These are phyloP conservation scores for Yamadazyma sp. DNA, from an alignment of 805 yeast species.

Conservation along the genomic window DNA sequence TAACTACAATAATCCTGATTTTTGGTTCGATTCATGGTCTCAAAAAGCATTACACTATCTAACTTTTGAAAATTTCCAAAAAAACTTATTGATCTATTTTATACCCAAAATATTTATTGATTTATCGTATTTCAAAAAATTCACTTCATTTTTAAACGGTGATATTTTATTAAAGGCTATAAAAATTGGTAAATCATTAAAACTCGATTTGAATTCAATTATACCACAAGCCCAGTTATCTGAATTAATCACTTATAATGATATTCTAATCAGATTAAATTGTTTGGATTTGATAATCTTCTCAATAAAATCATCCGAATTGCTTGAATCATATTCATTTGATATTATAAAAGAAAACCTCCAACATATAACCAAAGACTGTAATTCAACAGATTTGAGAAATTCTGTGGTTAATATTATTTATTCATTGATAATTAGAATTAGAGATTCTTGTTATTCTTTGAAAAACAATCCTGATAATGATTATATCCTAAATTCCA, in stretches of 20 bases:
- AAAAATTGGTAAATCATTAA: slow-evolving; percentile 20
- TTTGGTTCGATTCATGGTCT: slow-evolving; percentile 57
- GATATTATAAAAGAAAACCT: slow-evolving; percentile 37
- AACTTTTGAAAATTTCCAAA: slow-evolving; percentile 35
- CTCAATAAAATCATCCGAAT: slow-evolving; percentile 36
- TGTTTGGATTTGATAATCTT: slow-evolving; percentile 5
- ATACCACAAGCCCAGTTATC: neutral
- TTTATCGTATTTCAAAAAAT: slow-evolving; percentile 14
- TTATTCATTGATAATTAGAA: slow-evolving; percentile 58
- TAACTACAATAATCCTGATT: slow-evolving; percentile 17
- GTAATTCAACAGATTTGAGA: slow-evolving; percentile 46
- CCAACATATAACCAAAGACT: slow-evolving; percentile 4
- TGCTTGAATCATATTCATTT: slow-evolving; percentile 46
- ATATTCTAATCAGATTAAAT: slow-evolving; percentile 5
- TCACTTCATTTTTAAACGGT: neutral
- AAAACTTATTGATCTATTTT: slow-evolving; percentile 55
- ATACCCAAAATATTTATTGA: slow-evolving; percentile 62
- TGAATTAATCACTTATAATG: neutral
- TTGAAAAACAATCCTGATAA: slow-evolving; percentile 25
- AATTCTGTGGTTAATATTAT: slow-evolving; percentile 61
- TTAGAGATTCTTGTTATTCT: slow-evolving; percentile 64
- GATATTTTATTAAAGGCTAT: slow-evolving; percentile 1
- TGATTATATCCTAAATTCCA: neutral
- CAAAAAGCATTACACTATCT: slow-evolving; percentile 22
- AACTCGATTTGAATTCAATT: slow-evolving; percentile 24